Evolutionary conservation across 1,284 basidiomycete genomes (phyloP).

Genomic region (Microbotryum lychnidis-dioicae): DNA sequence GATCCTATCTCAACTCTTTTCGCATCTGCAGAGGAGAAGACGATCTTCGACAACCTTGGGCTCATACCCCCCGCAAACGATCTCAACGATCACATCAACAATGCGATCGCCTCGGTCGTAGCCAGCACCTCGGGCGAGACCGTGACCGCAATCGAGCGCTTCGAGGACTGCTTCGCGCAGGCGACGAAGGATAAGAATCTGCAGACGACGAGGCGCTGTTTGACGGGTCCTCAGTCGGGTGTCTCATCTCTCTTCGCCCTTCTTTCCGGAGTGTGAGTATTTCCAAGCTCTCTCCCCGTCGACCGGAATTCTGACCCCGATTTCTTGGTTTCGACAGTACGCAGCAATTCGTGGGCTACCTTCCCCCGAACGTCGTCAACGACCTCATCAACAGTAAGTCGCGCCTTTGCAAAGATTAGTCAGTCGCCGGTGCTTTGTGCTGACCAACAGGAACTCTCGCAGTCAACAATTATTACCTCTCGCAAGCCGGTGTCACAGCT

Average conservation of each 20-base stretch:
- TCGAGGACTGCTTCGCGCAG: constrained; percentile 9
- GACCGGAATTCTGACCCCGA: background rate
- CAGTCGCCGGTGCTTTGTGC: background rate
- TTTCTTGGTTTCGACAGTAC: background rate
- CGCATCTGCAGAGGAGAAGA: background rate
- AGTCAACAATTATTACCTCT: constrained; percentile 18
- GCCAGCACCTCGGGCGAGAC: constrained; percentile 14
- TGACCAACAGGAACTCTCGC: background rate
- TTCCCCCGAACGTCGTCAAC: constrained; percentile 18
- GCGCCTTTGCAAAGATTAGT: no score
- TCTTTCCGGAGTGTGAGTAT: constrained; percentile 14
- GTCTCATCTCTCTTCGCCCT: constrained; percentile 1
- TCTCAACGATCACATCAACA: constrained; percentile 13
- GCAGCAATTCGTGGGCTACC: constrained; percentile 21
- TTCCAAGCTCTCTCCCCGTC: background rate
- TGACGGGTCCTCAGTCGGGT: background rate
- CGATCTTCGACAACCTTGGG: constrained; percentile 9
- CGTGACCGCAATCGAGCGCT: constrained; percentile 10
- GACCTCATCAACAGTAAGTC: constrained; percentile 20
- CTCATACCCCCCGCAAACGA: constrained; percentile 13
- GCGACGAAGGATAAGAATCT: background rate
- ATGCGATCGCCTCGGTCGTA: constrained; percentile 13
- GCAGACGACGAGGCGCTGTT: constrained; percentile 10
- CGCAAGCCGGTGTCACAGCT: background rate
- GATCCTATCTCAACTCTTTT: background rate